phyloP scores from a whole-genome alignment of 2,329 filamentous ascomycete genomes.

The Aspergillus sp. region DNA sequence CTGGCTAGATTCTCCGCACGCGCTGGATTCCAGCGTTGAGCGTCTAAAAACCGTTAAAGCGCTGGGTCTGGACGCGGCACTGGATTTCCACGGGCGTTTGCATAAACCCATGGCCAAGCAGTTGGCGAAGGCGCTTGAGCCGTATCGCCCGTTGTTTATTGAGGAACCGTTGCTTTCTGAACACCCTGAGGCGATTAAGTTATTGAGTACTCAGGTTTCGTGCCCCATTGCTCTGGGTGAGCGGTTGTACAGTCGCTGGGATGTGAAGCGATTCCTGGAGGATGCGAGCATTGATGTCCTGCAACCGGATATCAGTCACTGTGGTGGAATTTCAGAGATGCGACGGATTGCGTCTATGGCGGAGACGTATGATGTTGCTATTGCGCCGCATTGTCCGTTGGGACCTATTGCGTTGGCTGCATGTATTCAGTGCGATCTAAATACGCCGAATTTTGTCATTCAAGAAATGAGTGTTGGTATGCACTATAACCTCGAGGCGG shows the following conservation, averaged over 20 bases:
- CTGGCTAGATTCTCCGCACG: conserved; percentile 67
- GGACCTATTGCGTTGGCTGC: conserved; percentile 68
- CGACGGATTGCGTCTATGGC: conserved; percentile 63
- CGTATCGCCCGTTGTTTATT: conserved; percentile 65
- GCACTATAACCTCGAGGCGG: conserved; percentile 63
- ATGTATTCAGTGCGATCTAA: conserved; percentile 59
- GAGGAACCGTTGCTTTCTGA: conserved; percentile 68
- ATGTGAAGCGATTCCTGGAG: conserved; percentile 65
- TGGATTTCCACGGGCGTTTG: conserved; percentile 72
- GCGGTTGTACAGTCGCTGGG: conserved; percentile 65
- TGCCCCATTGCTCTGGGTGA: conserved; percentile 67
- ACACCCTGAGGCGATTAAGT: conserved; percentile 59
- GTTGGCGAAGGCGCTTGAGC: conserved; percentile 59
- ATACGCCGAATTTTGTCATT: conserved; percentile 61
- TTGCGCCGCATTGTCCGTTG: conserved; percentile 67
- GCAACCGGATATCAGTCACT: conserved; percentile 66
- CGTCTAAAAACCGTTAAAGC: conserved; percentile 62
- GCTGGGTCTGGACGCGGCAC: conserved; percentile 63
- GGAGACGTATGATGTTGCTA: conserved; percentile 65
- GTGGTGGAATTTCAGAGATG: conserved; percentile 66
- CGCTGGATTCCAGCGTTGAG: conserved; percentile 58
- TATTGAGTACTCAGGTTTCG: conserved; percentile 50
- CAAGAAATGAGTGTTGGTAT: conserved; percentile 75
- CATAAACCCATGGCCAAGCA: conserved; percentile 80
- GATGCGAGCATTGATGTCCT: conserved; percentile 62